Evolutionary conservation across 352 stramenopile species (phyloP).

Genomic region (Phytophthora palmivora): DNA sequence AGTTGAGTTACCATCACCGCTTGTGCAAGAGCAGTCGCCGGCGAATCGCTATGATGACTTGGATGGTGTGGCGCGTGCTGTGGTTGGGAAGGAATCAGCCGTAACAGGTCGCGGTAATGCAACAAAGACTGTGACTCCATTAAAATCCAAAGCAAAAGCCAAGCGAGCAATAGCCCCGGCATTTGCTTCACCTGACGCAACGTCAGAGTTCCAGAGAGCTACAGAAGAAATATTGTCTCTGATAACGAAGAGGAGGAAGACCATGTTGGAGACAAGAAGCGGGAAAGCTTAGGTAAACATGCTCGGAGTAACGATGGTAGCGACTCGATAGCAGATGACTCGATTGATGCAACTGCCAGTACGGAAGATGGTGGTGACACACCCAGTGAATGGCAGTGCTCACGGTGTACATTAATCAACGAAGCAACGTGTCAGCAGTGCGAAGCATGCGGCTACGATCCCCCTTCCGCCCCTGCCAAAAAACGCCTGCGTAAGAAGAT

Average conservation of each 20-base stretch:
- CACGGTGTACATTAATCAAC: constrained; percentile 84
- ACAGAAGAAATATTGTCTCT: constrained; percentile 44
- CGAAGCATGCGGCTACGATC: constrained; percentile 72
- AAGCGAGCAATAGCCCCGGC: constrained; percentile 47
- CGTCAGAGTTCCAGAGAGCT: constrained; percentile 40
- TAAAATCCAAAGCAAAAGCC: constrained; percentile 33
- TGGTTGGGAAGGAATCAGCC: constrained; percentile 29
- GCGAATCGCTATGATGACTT: constrained; percentile 63
- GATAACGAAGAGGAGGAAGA: constrained; percentile 34
- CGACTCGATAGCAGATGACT: constrained; percentile 32
- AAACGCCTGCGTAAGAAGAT: constrained; percentile 76
- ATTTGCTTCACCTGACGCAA: constrained; percentile 54
- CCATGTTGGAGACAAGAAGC: constrained; percentile 10
- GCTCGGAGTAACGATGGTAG: constrained; percentile 37
- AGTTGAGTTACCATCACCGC: constrained; percentile 54
- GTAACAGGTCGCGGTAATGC: neutral
- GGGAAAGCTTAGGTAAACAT: constrained; percentile 37
- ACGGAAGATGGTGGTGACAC: constrained; percentile 26
- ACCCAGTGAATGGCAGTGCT: constrained; percentile 69
- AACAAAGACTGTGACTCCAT: constrained; percentile 21
- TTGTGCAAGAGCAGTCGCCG: constrained; percentile 59
- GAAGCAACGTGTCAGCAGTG: constrained; percentile 57
- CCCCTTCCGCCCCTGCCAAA: constrained; percentile 40
- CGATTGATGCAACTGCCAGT: constrained; percentile 14
- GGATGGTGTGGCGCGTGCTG: constrained; percentile 26